phyloP scores from a whole-genome alignment of 2,329 filamentous ascomycete genomes.

The Podosphaera fusca region DNA sequence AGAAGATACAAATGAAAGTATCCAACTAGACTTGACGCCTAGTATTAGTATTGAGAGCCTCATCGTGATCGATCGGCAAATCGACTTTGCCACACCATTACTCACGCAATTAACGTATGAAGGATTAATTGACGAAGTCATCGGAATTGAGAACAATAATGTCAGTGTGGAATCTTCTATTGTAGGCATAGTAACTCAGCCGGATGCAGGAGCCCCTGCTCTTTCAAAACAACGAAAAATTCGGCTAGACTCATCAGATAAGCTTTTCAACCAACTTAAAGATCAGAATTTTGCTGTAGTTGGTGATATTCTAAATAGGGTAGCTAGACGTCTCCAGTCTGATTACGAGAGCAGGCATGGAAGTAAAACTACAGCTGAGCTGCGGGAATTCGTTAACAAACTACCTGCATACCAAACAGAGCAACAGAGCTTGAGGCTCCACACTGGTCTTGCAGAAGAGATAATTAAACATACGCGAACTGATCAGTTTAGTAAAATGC shows the following conservation, averaged over 20 bases:
- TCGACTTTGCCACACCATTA: constrained; percentile 77
- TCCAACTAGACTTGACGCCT: constrained; percentile 48
- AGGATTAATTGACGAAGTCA: constrained; percentile 81
- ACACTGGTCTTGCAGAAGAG: constrained; percentile 80
- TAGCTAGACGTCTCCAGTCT: constrained; percentile 61
- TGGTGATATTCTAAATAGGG: constrained; percentile 68
- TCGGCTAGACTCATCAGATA: constrained; percentile 69
- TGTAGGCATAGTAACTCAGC: constrained; percentile 46
- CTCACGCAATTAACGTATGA: constrained; percentile 94
- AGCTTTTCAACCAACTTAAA: constrained; percentile 66
- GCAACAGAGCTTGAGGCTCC: constrained; percentile 74
- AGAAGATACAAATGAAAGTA: constrained; percentile 42
- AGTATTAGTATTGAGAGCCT: constrained; percentile 75
- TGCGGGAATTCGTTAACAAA: constrained; percentile 88
- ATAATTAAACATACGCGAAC: constrained; percentile 83
- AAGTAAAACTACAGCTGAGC: constrained; percentile 70
- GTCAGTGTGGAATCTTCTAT: constrained; percentile 81
- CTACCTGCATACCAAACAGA: constrained; percentile 82
- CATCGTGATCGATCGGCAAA: constrained; percentile 85
- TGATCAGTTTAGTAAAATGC: constrained; percentile 64
- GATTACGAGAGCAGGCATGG: constrained; percentile 78
- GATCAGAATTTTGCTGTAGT: constrained; percentile 93
- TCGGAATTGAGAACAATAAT: constrained; percentile 78
- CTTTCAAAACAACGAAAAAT: constrained; percentile 67
- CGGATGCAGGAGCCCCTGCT: constrained; percentile 28